Evolutionary conservation across 2,329 filamentous ascomycete species (phyloP), one percentile per base, ranked within the genome.

Genomic region (Calonectria hongkongensis): DNA sequence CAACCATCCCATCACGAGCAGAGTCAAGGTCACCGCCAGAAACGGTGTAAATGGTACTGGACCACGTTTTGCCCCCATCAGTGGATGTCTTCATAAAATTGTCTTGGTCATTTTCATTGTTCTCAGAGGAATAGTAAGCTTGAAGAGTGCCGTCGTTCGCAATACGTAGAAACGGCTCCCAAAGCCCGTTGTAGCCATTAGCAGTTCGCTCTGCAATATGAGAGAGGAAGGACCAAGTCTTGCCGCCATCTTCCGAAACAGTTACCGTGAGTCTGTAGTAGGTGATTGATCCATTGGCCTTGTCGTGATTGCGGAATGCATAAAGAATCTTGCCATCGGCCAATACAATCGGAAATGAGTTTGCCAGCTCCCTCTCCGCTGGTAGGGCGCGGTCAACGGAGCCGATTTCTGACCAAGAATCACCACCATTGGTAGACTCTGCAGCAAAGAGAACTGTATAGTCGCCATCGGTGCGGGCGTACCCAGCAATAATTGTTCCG

Each of bases 291-390:
- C 54, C 54, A 12, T 36, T 10, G 21, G 33, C 39, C 33, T 27
- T 58, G n/a, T 58, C 54, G 33, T 58, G 54, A 33, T 58, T 58
- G n/a, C 54, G 54, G 54, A 58, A 58, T 18, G 54, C 33, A 33
- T 58, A 58, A 39, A 58, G n/a, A 27, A 58, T 58, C 13, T 58
- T 58, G 4, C 54, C 54, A 21, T 41, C 33, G n/a, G 33, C 5
- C 54, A 58, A 41, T 16, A 18, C 54, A 25, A 58, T n/a, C 12
- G 54, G 54, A 28, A 58, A 58, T 9, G 54, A 33, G n/a, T 58
- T 58, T 41, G 30, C 54, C 7, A 58, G 4, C 21, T 58, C 33
- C 41, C 54, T 39, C 4, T 58, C 54, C 3, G 54, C 10, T 7
- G 54, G 54, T 33, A 58, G 13, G 25, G 54, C 54, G 4, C 33